Evolutionary conservation across 139 green algal species (phyloP), one percentile per base, ranked within the genome.

Genomic region (Axilococcus clingmanii): DNA sequence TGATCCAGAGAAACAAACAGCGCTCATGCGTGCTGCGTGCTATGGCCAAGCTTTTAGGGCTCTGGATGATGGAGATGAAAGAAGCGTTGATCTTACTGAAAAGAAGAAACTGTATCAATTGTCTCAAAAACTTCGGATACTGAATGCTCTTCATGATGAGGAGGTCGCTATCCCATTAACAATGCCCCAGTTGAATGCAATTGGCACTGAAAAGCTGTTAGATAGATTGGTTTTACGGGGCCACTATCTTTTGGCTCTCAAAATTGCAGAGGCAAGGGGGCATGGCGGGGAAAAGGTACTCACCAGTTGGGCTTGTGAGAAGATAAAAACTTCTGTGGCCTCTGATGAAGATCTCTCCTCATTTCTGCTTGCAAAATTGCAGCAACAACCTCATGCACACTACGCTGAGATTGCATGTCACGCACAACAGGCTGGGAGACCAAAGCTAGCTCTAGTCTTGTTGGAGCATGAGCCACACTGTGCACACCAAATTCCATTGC

Each of bases 251-350:
- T 68, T 90, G 33, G 81, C 81, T 6, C 56, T 76, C n/a, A 57
- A 68, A 16, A 71, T 85, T 20, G 67, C 60, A 19, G 17, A 63
- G 5, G 65, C 58, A 16, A 52, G 84, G 29, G 72, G 51, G 15
- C n/a, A 83, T 12, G 40, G 38, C 20, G 4, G 55, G 22, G 43
- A 65, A 42, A 48, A 55, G 24, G 74, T 82, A 20, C 12, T 32
- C 40, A n/a, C 69, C 6, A 75, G 85, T 52, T 95, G 87, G 87
- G 87, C 85, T 2, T 82, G 74, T 28, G 68, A 79, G 54, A 90
- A 90, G 42, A 86, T 95, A 56, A 67, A 28, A 16, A 58, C 74
- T 0, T 58, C 48, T 17, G 55, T 51, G 6, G 9, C 37, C 40
- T 38, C 71, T 2, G 84, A 95, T 50, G 52, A 52, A 0, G 46